Evolutionary conservation across 768 basidiomycete genomes (phyloP), one percentile per base, ranked within the genome.

Genomic region (Suillus cothurnatus): DNA sequence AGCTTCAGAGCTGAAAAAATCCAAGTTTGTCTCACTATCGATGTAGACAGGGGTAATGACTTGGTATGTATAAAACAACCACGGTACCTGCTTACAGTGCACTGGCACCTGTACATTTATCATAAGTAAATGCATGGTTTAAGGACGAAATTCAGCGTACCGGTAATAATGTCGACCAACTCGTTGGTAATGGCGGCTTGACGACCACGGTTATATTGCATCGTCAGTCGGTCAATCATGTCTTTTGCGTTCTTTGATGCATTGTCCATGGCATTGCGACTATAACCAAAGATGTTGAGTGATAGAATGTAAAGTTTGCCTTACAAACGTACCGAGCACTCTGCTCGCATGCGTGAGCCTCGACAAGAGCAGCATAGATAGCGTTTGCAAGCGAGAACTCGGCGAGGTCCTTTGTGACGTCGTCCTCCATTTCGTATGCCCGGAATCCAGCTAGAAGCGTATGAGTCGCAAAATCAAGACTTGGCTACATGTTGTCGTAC

Each of bases 181-280:
- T 97, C 94, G 81, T 95, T 97, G 67, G 95, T 98, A 75, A 98
- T 98, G 70, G 95, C 91, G 69, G 95, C 95, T 83, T 98, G 95
- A 76, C 95, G 93, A 84, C 96, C 95, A 86, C 95, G 93, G 78
- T 98, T 98, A 87, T 96, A 98, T 79, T 97, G 86, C 91, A 97
- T 91, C 78, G 92, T 91, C 59, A 98, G 84, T 53, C 82, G 78
- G 66, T 79, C 79, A 74, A 98, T 97, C 95, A 98, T 97, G 80
- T 96, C 95, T 39, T 81, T 82, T 64, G 97, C 97, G 79, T 99
- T 99, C 89, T 99, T 99, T 70, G 96, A 95, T 57, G 97, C 97
- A 75, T 95, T 99, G 87, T 99, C 97, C 97, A 99, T 99, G 73
- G 97, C 97, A 71, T 97, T 98, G 71, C 97, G 91, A 78, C 97